A percentile compares a stretch with the other conserved stretches of the same genome.
phyloP scores from a whole-genome alignment of 2,329 filamentous ascomycete species.

The Xylariaceae sp. region DNA sequence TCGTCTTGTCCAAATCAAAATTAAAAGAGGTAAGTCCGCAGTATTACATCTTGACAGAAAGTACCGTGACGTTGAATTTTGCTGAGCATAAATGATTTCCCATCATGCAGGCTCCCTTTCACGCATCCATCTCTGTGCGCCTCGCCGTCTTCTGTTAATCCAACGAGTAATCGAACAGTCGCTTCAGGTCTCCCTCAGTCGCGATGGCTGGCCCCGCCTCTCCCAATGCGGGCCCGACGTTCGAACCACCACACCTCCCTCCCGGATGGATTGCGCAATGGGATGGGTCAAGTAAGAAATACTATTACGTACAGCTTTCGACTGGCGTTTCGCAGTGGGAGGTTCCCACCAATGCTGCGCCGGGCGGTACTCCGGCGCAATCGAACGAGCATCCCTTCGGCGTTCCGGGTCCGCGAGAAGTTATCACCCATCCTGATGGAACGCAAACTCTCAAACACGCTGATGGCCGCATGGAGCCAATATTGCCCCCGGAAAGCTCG shows the following conservation, averaged over 20 bases:
- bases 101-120: constrained; percentile 9
- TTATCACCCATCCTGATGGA: constrained; percentile 59
- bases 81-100: constrained; percentile 6
- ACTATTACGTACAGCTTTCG: constrained; percentile 67
- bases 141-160: not conserved
- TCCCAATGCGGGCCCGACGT: constrained; percentile 55
- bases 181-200: constrained; percentile 21
- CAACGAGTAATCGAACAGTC: constrained; percentile 4
- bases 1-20: constrained; percentile 9
- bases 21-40: constrained; percentile 16
- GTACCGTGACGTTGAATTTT: not conserved
- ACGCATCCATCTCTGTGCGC: not conserved
- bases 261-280: constrained; percentile 66
- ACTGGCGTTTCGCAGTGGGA: constrained; percentile 71
- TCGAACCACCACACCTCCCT: constrained; percentile 53
- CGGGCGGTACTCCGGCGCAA: constrained; percentile 54
- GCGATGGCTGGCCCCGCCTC: constrained; percentile 53
- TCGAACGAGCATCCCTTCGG: constrained; percentile 58
- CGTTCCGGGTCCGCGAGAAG: constrained; percentile 43
- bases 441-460: constrained; percentile 55
- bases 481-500: constrained; percentile 45
- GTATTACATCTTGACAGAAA: constrained; percentile 3
- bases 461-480: constrained; percentile 57
- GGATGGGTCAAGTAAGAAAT: constrained; percentile 59
- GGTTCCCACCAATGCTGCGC: constrained; percentile 59